A percentile compares a stretch with the other conserved stretches of the same genome.
Evolutionary conservation across 2,329 filamentous ascomycete genomes (phyloP).

Genomic region (Passalora sequoiae): DNA sequence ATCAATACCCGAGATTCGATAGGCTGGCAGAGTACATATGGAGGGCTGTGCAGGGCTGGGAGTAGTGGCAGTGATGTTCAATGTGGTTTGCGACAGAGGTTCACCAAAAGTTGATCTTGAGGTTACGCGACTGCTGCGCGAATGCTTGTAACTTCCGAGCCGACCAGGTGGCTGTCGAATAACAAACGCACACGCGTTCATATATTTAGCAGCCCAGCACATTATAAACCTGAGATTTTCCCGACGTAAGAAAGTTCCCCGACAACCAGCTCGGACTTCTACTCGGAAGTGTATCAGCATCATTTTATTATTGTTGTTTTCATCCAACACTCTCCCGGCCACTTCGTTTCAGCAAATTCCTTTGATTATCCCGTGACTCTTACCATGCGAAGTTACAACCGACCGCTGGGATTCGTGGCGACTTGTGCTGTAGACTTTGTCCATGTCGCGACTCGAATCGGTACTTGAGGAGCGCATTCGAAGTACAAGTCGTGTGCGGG

Average conservation of each 20-base stretch:
- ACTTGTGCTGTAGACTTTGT: conserved; percentile 1
- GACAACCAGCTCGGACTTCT: no score
- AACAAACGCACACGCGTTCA: no score
- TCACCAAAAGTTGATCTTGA: conserved; percentile 8
- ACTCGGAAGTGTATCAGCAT: no score
- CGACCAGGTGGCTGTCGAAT: no score
- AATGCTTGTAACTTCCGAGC: no score
- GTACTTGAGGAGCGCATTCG: conserved; percentile 10
- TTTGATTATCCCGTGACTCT: not conserved
- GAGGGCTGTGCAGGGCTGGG: no score
- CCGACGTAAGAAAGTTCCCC: not conserved
- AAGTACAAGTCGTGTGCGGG: no score
- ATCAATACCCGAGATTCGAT: no score
- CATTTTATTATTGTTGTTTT: conserved; percentile 1
- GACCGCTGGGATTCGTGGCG: conserved; percentile 3
- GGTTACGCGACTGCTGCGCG: conserved; percentile 4
- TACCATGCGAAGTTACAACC: not conserved
- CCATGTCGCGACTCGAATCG: conserved; percentile 16
- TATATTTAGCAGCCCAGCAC: no score
- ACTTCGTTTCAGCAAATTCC: not conserved
- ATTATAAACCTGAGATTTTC: conserved; percentile 7
- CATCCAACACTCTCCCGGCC: not conserved
- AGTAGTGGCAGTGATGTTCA: not conserved
- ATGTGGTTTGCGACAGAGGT: conserved; percentile 3
- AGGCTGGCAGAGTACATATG: no score